Base-by-base conservation (phyloP, 306 rosid genomes). In the Comarum palustre region DNA sequence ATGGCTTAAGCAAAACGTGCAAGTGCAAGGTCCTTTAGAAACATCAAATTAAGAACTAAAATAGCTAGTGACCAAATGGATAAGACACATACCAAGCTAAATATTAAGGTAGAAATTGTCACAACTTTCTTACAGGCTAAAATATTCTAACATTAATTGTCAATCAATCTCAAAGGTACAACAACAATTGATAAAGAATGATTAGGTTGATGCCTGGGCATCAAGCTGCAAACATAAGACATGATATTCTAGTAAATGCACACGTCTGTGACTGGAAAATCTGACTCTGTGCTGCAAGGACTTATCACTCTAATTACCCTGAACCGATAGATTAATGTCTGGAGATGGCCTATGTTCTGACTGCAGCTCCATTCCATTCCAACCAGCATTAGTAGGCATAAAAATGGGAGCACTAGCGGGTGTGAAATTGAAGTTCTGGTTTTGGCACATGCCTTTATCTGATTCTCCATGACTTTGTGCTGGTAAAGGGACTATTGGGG, bases 331-430 rank as follows among this genome's bases (percentile, higher is more conserved):
- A 42, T 90, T 92, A 80, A 92, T 90, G 78, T 92, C 96, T 0
- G 96, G 94, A 39, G 92, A 88, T 47, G 71, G 84, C 73, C 89
- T 85, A 78, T 84, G 92, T 41, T 83, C 87, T 12, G 87, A 82
- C 34, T 64, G 74, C 2, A 82, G 79, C 27, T 75, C 85, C 39
- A 83, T 76, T 20, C 84, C 87, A 68, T 84, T 86, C 92, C 92
- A 88, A 62, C 75, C 81, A 27, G 80, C 74, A 77, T 55, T 73
- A 75, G 42, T 75, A 20, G 75, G 77, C 24, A 83, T 24, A 24
- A 61, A 81, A 68, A 77, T 85, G 19, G 77, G 12, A 60, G 41
- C 66, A 60, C 12, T 31, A 9, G 41, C 3, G 19, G 66, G 41
- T 31, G 34, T 60, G 41, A 29, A 60, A 57, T 57, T 57, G 66